These are phyloP conservation scores for Tetragonia tetragonoides DNA, from an alignment of 148 eudicot species.

Conservation along the genomic window DNA sequence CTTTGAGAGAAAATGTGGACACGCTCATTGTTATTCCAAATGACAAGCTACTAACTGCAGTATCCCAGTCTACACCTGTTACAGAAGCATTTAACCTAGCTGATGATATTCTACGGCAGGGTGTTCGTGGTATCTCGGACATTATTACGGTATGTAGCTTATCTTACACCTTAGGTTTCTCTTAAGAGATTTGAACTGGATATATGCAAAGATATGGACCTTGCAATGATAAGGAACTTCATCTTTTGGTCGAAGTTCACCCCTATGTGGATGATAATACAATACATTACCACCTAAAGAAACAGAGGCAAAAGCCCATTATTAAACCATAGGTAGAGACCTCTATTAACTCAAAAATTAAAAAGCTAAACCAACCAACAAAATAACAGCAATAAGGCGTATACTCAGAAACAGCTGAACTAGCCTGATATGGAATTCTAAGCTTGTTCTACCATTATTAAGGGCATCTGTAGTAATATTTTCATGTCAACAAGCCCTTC, in stretches of 20 bases:
- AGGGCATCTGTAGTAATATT: background rate
- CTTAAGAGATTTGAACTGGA: background rate
- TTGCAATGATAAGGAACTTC: background rate
- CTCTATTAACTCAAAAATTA: background rate
- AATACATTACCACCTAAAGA: background rate
- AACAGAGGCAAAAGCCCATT: background rate
- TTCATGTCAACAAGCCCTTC: background rate
- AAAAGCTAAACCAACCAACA: background rate
- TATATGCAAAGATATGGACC: background rate
- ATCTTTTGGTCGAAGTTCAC: background rate
- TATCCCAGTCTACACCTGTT: constrained; percentile 93
- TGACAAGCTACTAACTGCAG: constrained; percentile 93
- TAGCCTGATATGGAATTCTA: background rate
- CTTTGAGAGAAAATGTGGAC: constrained; percentile 95
- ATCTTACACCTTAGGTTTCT: background rate
- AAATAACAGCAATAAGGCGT: background rate
- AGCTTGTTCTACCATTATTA: background rate
- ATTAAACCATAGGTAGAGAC: too few relatives aligned
- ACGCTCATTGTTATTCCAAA: constrained; percentile 96
- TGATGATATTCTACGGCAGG: constrained; percentile 98
- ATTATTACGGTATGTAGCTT: constrained; percentile 72
- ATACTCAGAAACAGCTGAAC: background rate
- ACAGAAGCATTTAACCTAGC: constrained; percentile 98
- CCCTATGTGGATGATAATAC: background rate
- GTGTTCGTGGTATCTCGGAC: constrained; percentile 98